Conservation (phyloP, 2,329 filamentous ascomycete genomes). For the Xylariomycetidae sp. region DNA sequence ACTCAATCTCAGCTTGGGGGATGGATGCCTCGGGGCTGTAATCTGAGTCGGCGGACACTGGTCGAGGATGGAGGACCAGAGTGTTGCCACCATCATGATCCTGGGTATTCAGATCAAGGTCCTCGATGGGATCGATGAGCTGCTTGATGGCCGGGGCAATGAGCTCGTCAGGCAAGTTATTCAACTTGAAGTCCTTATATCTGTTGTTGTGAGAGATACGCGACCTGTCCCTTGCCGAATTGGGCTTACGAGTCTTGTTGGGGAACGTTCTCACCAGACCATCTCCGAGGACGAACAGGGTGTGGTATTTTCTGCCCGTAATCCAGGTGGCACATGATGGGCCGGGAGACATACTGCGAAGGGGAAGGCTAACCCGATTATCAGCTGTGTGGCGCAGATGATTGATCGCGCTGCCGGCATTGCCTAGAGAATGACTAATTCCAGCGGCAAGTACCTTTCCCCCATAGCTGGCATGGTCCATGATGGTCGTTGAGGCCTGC, state of each 20-base stretch:
- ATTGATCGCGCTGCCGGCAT: conserved; percentile 63
- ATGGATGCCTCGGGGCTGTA: conserved; percentile 56
- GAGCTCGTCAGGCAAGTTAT: conserved; percentile 52
- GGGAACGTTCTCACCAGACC: conserved; percentile 63
- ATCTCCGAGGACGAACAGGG: conserved; percentile 58
- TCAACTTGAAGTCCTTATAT: conserved; percentile 62
- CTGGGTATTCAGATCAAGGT: conserved; percentile 46
- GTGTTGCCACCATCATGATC: conserved; percentile 50
- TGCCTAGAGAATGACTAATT: conserved; percentile 67
- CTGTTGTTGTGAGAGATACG: conserved; percentile 49
- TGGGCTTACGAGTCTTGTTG: conserved; percentile 48
- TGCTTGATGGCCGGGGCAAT: conserved; percentile 51
- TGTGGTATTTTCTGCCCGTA: conserved; percentile 53
- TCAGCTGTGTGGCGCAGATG: conserved; percentile 69
- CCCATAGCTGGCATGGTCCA: conserved; percentile 61
- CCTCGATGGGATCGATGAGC: conserved; percentile 51
- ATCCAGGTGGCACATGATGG: conserved; percentile 61
- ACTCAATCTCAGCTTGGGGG: conserved; percentile 83
- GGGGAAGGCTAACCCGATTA: conserved; percentile 65
- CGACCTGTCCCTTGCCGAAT: conserved; percentile 47
- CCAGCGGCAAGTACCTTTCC: conserved; percentile 67
- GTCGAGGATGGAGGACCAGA: conserved; percentile 41
- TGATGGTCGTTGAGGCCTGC: conserved; percentile 39
- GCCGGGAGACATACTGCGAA: conserved; percentile 41
- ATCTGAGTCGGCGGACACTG: conserved; percentile 32